phyloP scores from a whole-genome alignment of 768 basidiomycete genomes.

The Chalciporus pseudorubinellus region DNA sequence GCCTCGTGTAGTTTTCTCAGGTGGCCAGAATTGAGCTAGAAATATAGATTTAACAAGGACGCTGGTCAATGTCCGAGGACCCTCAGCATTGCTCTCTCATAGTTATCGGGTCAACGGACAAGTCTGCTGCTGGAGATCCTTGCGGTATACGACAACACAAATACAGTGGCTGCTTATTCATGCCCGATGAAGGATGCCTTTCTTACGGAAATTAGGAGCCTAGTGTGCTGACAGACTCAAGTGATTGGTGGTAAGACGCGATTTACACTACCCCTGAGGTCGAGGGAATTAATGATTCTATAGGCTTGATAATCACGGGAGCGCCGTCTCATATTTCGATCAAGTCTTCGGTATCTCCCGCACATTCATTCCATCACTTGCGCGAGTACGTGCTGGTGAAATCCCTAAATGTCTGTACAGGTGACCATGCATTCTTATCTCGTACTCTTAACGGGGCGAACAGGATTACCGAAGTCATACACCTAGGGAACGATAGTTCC shows the following conservation, averaged over 20 bases:
- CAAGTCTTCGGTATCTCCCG: slow-evolving; percentile 43
- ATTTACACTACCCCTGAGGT: slow-evolving; percentile 13
- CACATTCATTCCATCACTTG: slow-evolving; percentile 26
- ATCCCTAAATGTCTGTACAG: too few species aligned
- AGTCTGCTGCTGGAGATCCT: slow-evolving; percentile 42
- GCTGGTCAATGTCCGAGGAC: slow-evolving; percentile 42
- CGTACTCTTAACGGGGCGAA: slow-evolving; percentile 35
- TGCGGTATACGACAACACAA: slow-evolving; percentile 42
- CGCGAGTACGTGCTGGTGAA: slow-evolving; percentile 23
- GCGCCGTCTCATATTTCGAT: slow-evolving; percentile 39
- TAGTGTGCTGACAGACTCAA: slow-evolving; percentile 32
- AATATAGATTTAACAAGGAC: slow-evolving; percentile 31
- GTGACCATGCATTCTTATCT: slow-evolving; percentile 21
- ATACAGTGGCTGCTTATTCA: slow-evolving; percentile 20
- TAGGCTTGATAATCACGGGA: slow-evolving; percentile 33
- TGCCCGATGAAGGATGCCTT: slow-evolving; percentile 32
- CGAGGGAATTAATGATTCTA: slow-evolving; percentile 15
- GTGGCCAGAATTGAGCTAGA: slow-evolving; percentile 37
- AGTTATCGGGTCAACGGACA: slow-evolving; percentile 27
- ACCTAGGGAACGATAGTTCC: slow-evolving; percentile 8
- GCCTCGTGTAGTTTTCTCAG: slow-evolving; percentile 38
- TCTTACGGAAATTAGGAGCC: slow-evolving; percentile 37
- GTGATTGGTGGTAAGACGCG: slow-evolving; percentile 40
- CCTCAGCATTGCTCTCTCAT: slow-evolving; percentile 36
- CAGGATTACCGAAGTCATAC: slow-evolving; percentile 6